Evolutionary conservation across 2,329 filamentous ascomycete species (phyloP), one percentile per base, ranked within the genome.

Genomic region (Calonectria pteridis): DNA sequence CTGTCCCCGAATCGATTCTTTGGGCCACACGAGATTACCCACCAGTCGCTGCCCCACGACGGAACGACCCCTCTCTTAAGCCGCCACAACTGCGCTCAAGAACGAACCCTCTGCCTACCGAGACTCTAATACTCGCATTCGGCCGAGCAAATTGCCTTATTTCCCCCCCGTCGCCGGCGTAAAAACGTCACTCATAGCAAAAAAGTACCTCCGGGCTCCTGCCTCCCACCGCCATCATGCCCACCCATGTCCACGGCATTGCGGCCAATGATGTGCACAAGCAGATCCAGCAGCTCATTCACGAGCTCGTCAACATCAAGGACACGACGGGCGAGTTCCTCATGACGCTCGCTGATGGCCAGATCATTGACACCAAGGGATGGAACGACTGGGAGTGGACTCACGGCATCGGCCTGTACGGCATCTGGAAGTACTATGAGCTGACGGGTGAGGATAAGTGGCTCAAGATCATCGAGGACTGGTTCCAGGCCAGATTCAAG

Each of bases 311-410:
- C 82, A 94, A 94, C 84, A 95, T 96, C 84, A 91, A 91, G 80
- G 94, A 96, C 85, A 89, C 88, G 49, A 94, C 93, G 0, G 94
- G 94, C 64, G 89, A 94, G 80, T 96, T 95, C 82, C 87, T 96
- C 29, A 86, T 95, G 73, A 91, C 88, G 26, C 88, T 96, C 43
- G 87, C 89, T 2, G 94, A 96, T 79, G 94, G 94, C 71, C 90
- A 93, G 43, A 87, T 95, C 64, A 95, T 96, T 81, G 94, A 96
- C 84, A 95, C 94, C 71, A 96, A 96, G 84, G 94, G 93, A 71
- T 96, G 94, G 94, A 90, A 93, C 76, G 93, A 93, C 81, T 96
- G 94, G 94, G 94, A 95, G 85, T 95, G 93, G 93, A 95, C 93
- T 1, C 94, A 95, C 83, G 94, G 94, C 53, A 91, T 95, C 79